Percentiles rank a stretch among this genome's conserved stretches.
Evolutionary conservation across 495 filamentous ascomycete species (phyloP).

Genomic region (Talaromyces adpressus): DNA sequence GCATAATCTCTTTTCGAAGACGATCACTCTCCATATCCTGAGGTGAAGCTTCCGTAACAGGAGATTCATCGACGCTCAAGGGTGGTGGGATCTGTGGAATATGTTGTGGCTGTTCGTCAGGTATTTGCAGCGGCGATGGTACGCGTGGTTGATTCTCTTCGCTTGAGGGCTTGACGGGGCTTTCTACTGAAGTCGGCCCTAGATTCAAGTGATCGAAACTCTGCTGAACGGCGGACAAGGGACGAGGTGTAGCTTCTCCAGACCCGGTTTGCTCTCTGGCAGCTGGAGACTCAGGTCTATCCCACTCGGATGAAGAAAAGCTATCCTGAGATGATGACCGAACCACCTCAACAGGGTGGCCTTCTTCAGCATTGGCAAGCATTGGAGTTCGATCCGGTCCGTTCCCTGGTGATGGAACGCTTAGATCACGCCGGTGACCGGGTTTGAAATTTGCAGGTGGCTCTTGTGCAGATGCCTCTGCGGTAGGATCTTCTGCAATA

Average conservation of each 20-base stretch:
- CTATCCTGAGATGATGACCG: conserved; percentile 11
- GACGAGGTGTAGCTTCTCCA: conserved; percentile 7
- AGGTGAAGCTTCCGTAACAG: conserved; percentile 35
- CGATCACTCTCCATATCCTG: conserved; percentile 70
- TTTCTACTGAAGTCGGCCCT: neutral
- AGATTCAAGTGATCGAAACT: neutral
- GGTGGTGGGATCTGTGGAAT: conserved; percentile 45
- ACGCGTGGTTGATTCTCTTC: neutral
- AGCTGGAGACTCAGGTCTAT: neutral
- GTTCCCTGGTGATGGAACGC: conserved; percentile 54
- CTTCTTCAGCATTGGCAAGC: conserved; percentile 32
- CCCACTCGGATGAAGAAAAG: neutral
- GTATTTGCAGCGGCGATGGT: conserved; percentile 1
- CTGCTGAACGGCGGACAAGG: conserved; percentile 3
- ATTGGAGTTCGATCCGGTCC: conserved; percentile 55
- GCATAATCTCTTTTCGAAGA: conserved; percentile 73
- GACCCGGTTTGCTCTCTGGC: neutral
- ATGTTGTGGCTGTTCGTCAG: conserved; percentile 5
- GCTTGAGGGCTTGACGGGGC: neutral
- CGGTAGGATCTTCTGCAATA: conserved; percentile 46
- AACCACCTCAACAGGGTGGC: conserved; percentile 32
- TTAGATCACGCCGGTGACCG: conserved; percentile 55
- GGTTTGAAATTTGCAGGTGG: conserved; percentile 38
- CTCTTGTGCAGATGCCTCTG: conserved; percentile 25
- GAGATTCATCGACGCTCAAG: conserved; percentile 47